Conservation (phyloP, 169 alveolate species). For the Cryptosporidium sp. region DNA sequence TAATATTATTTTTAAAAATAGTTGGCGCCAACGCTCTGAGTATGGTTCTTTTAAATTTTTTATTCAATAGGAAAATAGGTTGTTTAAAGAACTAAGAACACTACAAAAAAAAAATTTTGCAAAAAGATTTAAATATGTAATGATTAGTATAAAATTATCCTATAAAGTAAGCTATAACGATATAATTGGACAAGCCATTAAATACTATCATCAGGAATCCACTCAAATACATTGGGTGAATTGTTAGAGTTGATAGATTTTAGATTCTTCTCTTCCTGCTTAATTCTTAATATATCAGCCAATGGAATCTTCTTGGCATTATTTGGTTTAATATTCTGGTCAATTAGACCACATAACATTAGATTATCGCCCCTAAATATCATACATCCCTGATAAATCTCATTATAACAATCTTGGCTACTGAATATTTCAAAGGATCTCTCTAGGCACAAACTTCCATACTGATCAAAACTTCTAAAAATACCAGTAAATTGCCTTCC, state of each 20-base stretch:
- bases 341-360: constrained; percentile 68
- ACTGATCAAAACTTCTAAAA: constrained; percentile 72
- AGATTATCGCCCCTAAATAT: constrained; percentile 66
- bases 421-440: constrained; percentile 47
- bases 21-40: constrained; percentile 2
- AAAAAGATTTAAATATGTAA: too few relatives aligned
- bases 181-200: constrained; percentile 1
- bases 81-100: too few relatives aligned
- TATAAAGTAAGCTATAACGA: background rate
- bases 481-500: constrained; percentile 72
- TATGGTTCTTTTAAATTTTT: too few relatives aligned
- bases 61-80: too few relatives aligned
- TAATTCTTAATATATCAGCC: constrained; percentile 33
- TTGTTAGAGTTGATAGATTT: constrained; percentile 6
- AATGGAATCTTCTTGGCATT: constrained; percentile 58
- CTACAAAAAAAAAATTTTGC: too few relatives aligned
- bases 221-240: constrained; percentile 57
- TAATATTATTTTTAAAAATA: background rate
- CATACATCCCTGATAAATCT: constrained; percentile 67
- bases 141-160: background rate
- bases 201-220: constrained; percentile 62
- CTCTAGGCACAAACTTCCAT: constrained; percentile 66
- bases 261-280: constrained; percentile 43
- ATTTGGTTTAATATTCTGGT: constrained; percentile 9
- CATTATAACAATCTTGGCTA: constrained; percentile 11